Evolutionary conservation across 441 rosid genomes (phyloP).

Genomic region (Erodium moschatum): DNA sequence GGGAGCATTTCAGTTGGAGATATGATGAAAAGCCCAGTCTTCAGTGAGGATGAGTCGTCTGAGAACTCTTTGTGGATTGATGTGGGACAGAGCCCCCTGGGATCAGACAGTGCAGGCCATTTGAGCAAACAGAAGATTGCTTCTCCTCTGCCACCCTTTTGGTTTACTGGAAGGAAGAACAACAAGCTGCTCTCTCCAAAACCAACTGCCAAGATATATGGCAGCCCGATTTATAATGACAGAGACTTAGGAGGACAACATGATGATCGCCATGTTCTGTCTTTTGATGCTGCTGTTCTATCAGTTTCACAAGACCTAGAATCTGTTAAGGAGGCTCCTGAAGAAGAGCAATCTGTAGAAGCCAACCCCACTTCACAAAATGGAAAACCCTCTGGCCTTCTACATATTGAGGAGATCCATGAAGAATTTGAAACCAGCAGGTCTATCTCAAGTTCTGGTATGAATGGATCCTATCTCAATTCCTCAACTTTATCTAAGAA

Average conservation of each 20-base stretch:
- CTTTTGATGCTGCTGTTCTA: conserved; percentile 89
- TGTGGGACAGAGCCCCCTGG: conserved; percentile 89
- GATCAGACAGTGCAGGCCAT: conserved; percentile 47
- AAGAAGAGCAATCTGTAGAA: conserved; percentile 33
- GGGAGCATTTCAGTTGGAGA: conserved; percentile 86
- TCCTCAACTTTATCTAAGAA: conserved; percentile 26
- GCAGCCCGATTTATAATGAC: conserved; percentile 68
- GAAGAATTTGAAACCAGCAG: conserved; percentile 44
- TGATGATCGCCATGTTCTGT: conserved; percentile 44
- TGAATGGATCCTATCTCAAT: conserved; percentile 26
- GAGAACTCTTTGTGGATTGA: conserved; percentile 89
- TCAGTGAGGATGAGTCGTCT: conserved; percentile 91
- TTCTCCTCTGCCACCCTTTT: conserved; percentile 69
- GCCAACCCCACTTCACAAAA: conserved; percentile 20
- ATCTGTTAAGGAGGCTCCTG: conserved; percentile 44
- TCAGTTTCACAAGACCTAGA: conserved; percentile 68
- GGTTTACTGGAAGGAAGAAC: conserved; percentile 58
- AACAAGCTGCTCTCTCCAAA: conserved; percentile 52
- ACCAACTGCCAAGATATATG: conserved; percentile 51
- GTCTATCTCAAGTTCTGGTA: conserved; percentile 11
- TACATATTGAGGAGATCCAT: conserved; percentile 48
- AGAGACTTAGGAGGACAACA: conserved; percentile 31
- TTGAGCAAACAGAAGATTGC: conserved; percentile 46
- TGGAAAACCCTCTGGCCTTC: conserved; percentile 23
- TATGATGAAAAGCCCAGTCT: conserved; percentile 88